phyloP scores from a whole-genome alignment of 2,329 filamentous ascomycete genomes.

The Trichoderma brevicompactum region DNA sequence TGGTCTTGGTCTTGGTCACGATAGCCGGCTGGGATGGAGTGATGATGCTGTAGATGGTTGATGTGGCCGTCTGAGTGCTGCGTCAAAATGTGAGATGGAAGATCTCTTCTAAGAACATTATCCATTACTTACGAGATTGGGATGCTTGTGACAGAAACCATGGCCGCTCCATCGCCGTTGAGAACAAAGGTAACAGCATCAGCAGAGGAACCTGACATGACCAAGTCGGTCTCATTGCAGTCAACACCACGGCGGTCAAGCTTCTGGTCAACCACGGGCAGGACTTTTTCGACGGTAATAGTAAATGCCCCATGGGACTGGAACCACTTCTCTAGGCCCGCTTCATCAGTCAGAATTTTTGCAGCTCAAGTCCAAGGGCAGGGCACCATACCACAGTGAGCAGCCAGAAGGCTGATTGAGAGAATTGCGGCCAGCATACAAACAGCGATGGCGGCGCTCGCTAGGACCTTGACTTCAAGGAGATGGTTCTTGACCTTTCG shows the following conservation, averaged over 20 bases:
- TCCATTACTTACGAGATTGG: slow-evolving; percentile 44
- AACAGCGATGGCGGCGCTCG: slow-evolving; percentile 25
- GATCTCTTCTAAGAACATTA: neutral
- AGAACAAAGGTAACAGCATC: slow-evolving; percentile 30
- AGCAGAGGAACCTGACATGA: slow-evolving; percentile 20
- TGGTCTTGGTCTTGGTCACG: slow-evolving; percentile 33
- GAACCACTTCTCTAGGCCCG: slow-evolving; percentile 17
- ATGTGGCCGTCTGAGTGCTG: slow-evolving; percentile 43
- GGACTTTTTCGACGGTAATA: neutral
- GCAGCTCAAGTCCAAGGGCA: neutral
- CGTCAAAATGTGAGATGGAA: neutral
- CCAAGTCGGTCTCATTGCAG: slow-evolving; percentile 30
- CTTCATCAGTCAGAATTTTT: neutral
- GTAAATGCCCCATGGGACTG: neutral
- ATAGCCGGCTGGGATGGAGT: slow-evolving; percentile 29
- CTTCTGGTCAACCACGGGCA: slow-evolving; percentile 33
- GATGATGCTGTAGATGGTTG: slow-evolving; percentile 42
- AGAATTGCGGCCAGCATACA: slow-evolving; percentile 36
- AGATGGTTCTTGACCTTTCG: slow-evolving; percentile 13
- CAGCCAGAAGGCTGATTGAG: slow-evolving; percentile 38
- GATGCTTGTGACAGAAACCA: slow-evolving; percentile 34
- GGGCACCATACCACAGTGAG: slow-evolving; percentile 35
- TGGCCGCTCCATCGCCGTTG: neutral
- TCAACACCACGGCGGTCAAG: slow-evolving; percentile 33
- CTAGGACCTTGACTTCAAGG: slow-evolving; percentile 30